phyloP scores from a whole-genome alignment of 352 stramenopile species.

The Globisporangium acanthophoron region DNA sequence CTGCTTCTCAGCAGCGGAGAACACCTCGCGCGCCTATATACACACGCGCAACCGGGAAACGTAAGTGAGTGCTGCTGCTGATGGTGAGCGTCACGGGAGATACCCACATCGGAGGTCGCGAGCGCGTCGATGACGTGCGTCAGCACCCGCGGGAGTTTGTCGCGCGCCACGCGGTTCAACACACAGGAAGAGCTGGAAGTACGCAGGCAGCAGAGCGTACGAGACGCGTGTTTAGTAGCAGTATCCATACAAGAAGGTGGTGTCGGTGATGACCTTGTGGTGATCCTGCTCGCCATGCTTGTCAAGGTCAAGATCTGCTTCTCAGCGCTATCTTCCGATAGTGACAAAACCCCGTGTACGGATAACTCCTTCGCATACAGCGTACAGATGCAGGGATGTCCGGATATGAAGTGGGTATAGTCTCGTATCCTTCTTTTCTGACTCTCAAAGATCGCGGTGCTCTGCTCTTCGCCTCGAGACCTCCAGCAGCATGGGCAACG shows the following conservation, averaged over 20 bases:
- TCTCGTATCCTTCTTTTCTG: background rate
- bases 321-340: too few species aligned
- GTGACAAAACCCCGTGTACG: too few species aligned
- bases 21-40: constrained; percentile 22
- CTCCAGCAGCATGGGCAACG: constrained; percentile 46
- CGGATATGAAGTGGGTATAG: too few species aligned
- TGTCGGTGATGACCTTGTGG: too few species aligned
- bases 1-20: constrained; percentile 35
- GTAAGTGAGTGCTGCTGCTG: background rate
- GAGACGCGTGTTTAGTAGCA: too few species aligned
- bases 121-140: constrained; percentile 54
- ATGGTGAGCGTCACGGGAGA: background rate
- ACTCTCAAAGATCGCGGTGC: background rate
- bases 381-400: too few species aligned
- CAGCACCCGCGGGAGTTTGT: constrained; percentile 49
- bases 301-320: too few species aligned
- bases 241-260: background rate
- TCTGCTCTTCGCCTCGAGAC: background rate
- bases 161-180: constrained; percentile 39
- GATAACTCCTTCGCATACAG: too few species aligned
- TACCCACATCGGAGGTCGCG: constrained; percentile 20
- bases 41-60: background rate
- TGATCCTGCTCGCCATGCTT: too few species aligned
- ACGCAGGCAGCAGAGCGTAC: too few species aligned
- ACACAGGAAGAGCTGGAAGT: background rate